phyloP scores from a whole-genome alignment of 257 asterid genomes.

The Nicotiana tabacum region DNA sequence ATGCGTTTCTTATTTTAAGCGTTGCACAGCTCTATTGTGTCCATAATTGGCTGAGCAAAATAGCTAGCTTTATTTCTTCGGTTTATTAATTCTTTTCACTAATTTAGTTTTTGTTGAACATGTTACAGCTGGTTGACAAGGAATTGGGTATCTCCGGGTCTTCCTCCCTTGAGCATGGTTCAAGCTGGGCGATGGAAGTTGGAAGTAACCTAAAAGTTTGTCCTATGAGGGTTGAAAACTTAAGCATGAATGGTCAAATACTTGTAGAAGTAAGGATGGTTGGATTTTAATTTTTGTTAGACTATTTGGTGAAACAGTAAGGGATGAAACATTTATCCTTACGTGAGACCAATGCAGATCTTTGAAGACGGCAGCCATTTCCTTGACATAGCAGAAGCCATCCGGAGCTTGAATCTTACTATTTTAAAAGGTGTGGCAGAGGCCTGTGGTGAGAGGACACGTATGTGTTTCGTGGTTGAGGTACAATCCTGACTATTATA shows the following conservation, averaged over 20 bases:
- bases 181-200: slow-evolving; percentile 99
- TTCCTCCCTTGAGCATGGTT: slow-evolving; percentile 68
- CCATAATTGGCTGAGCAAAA: not conserved
- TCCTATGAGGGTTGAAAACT: slow-evolving; percentile 86
- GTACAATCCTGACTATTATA: slow-evolving; percentile 31
- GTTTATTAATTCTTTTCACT: not conserved
- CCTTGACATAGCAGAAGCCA: slow-evolving; percentile 79
- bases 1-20: not conserved
- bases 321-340: not conserved
- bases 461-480: slow-evolving; percentile 94
- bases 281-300: not conserved
- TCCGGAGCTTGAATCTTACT: slow-evolving; percentile 76
- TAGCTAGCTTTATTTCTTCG: not conserved
- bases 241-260: slow-evolving; percentile 78
- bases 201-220: slow-evolving; percentile 69
- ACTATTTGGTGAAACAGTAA: not conserved
- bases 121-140: slow-evolving; percentile 71
- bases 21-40: not conserved
- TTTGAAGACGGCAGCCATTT: slow-evolving; percentile 67
- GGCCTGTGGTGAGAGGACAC: slow-evolving; percentile 56
- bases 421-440: slow-evolving; percentile 83
- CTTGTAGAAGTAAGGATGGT: slow-evolving; percentile 64
- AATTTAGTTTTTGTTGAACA: not conserved
- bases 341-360: not conserved
- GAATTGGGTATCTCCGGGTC: slow-evolving; percentile 52